Evolutionary conservation across 1,139 yeast species (phyloP).

Genomic region (Blastobotrys aristatus): DNA sequence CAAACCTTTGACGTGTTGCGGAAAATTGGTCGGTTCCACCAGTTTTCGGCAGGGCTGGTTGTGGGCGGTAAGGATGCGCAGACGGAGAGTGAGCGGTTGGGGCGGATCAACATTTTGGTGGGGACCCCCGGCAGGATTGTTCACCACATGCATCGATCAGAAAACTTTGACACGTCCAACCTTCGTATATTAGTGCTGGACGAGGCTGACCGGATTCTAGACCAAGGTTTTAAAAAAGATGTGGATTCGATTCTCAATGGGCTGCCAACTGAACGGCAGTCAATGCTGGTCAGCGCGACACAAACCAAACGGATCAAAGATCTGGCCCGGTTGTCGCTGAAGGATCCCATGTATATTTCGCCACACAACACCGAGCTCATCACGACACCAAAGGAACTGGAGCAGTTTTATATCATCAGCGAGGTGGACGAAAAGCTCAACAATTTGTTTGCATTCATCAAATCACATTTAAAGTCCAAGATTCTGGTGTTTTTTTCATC

Average conservation of each 20-base stretch:
- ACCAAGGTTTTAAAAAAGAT: constrained; percentile 92
- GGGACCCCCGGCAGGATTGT: constrained; percentile 96
- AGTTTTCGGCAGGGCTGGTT: constrained; percentile 88
- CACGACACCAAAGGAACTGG: constrained; percentile 76
- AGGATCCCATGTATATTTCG: constrained; percentile 66
- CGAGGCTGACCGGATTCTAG: constrained; percentile 94
- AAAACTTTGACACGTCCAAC: constrained; percentile 74
- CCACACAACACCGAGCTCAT: constrained; percentile 44
- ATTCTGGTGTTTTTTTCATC: constrained; percentile 86
- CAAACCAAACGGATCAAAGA: constrained; percentile 85
- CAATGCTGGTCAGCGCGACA: constrained; percentile 80
- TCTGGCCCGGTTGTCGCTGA: constrained; percentile 79
- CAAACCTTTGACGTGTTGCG: constrained; percentile 89
- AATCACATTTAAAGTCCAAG: constrained; percentile 80
- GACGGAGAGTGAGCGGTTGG: constrained; percentile 80
- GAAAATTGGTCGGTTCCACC: constrained; percentile 74
- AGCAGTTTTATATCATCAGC: constrained; percentile 72
- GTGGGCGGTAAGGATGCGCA: constrained; percentile 95
- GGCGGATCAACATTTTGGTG: constrained; percentile 76
- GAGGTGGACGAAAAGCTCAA: constrained; percentile 79
- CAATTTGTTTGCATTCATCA: constrained; percentile 81
- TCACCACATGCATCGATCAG: constrained; percentile 93
- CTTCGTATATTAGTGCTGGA: constrained; percentile 81
- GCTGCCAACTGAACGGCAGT: constrained; percentile 88
- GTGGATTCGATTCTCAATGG: constrained; percentile 80